Base-by-base conservation (phyloP, 441 rosid species). In the Pelargonium fulgidum region DNA sequence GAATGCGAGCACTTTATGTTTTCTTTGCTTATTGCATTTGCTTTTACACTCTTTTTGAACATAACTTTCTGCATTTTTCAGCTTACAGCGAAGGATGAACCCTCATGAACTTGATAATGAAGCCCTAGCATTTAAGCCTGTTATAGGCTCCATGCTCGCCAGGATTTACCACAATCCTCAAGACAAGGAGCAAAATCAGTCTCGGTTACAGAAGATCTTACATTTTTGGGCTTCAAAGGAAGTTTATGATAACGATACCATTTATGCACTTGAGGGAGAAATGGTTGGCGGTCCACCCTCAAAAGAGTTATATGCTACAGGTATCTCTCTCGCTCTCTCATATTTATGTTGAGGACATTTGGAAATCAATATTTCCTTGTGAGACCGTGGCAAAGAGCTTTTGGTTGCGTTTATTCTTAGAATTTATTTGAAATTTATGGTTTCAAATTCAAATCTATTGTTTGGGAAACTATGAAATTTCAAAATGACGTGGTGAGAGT, bases 141-240 rank as follows among this genome's bases (percentile, higher is more conserved):
- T 92, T 64, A 72, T 93, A 70, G 94, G 98, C 74, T 73, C 92
- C 70, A 90, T 93, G 94, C 92, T 93, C 67, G 89, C 88, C 24
- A 87, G 87, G 75, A 84, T 86, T 68, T 93, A 83, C 80, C 92
- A 89, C 84, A 80, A 80, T 71, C 89, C 93, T 76, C 91, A 83
- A 67, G 89, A 86, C 79, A 86, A 86, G 79, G 97, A 89, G 68
- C 96, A 87, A 74, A 92, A 90, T 70, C 93, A 83, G 75, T 85
- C 87, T 11, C 87, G 93, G 19, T 80, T 93, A 65, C 92, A 89
- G 82, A 93, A 89, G 77, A 91, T 93, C 73, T 76, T 93, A 69
- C 93, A 86, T 77, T 93, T 90, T 72, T 92, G 98, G 99, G 96
- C 87, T 72, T 84, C 97, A 17, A 92, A 94, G 78, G 97, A 89